Evolutionary conservation across 306 rosid species (phyloP).

Genomic region (Lathyrus aphaca): DNA sequence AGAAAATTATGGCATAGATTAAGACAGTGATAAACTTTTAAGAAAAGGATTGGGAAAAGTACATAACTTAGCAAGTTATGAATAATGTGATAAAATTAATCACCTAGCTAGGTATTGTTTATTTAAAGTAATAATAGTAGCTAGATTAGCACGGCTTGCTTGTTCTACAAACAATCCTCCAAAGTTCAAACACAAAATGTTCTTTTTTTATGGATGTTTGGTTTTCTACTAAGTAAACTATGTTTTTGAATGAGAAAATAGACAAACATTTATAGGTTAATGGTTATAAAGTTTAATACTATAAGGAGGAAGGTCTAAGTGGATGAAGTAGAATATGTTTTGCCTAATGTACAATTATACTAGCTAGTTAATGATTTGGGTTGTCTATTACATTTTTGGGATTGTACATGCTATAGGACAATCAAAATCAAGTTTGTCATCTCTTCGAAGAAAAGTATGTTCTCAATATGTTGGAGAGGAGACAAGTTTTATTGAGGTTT

Average conservation of each 20-base stretch:
- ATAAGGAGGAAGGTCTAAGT: not conserved
- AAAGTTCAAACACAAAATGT: constrained; percentile 39
- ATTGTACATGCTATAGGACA: too few relatives aligned
- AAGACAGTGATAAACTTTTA: constrained; percentile 42
- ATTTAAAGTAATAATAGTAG: constrained; percentile 35
- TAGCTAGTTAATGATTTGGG: too few relatives aligned
- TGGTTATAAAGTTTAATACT: not conserved
- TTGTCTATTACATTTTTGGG: too few relatives aligned
- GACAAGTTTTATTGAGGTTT: too few relatives aligned
- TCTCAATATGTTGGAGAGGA: too few relatives aligned
- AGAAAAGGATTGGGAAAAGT: constrained; percentile 38
- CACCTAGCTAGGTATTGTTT: constrained; percentile 5
- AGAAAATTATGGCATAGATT: constrained; percentile 35
- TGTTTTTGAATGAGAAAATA: not conserved
- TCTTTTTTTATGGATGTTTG: not conserved
- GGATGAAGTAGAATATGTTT: not conserved
- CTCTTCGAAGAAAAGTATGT: too few relatives aligned
- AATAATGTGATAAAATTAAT: constrained; percentile 37
- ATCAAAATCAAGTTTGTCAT: too few relatives aligned
- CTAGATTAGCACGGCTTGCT: constrained; percentile 38
- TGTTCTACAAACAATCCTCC: constrained; percentile 46
- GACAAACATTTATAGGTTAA: too few relatives aligned
- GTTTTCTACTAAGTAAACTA: not conserved
- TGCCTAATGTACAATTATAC: too few relatives aligned
- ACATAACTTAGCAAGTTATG: constrained; percentile 40